Conservation (phyloP, 345 rosid species). For the Salix caprea region DNA sequence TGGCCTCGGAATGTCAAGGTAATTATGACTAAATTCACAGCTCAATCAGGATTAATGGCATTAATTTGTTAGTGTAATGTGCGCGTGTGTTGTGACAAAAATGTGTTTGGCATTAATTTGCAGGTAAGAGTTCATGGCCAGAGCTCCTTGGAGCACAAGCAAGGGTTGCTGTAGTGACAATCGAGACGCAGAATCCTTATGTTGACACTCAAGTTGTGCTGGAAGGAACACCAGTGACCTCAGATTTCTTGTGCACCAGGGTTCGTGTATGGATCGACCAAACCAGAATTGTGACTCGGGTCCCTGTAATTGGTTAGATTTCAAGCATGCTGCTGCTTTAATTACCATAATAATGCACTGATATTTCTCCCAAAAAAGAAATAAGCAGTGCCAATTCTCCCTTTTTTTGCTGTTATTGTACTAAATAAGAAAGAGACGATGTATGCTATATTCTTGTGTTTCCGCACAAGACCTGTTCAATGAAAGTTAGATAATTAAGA, state of each 20-base stretch:
- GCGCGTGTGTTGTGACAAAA: not conserved
- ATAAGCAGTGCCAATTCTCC: not conserved
- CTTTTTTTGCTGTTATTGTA: not conserved
- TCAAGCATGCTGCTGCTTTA: no score
- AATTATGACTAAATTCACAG: no score
- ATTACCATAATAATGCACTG: not conserved
- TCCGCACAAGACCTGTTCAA: not conserved
- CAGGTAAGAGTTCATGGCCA: constrained; percentile 26
- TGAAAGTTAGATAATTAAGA: no score
- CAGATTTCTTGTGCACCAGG: not conserved
- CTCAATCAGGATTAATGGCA: no score
- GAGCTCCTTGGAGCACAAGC: constrained; percentile 12
- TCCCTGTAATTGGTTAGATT: constrained; percentile 3
- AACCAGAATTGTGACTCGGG: not conserved
- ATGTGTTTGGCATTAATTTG: not conserved
- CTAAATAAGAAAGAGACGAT: not conserved
- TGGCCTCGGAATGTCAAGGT: no score
- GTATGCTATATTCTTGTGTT: not conserved
- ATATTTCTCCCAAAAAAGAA: not conserved
- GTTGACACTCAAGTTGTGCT: not conserved
- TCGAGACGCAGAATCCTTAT: constrained; percentile 15
- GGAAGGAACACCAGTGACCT: not conserved
- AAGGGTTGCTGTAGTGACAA: not conserved
- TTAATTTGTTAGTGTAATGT: not conserved
- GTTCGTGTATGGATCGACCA: constrained; percentile 14